Base-by-base conservation (phyloP, 2,329 filamentous ascomycete species). In the Phialophora tarda region DNA sequence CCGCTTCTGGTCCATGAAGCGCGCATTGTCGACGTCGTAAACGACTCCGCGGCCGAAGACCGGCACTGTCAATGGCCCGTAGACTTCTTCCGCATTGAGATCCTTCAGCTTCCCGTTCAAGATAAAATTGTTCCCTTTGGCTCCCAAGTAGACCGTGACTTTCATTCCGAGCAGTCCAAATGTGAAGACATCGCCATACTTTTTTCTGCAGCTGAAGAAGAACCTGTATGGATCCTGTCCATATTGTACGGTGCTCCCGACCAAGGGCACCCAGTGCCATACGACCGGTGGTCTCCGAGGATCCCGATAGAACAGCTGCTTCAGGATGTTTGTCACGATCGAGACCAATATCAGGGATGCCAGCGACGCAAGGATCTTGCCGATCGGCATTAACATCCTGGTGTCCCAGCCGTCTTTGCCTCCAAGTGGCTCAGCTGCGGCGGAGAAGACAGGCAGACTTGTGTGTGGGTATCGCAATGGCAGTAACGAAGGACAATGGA, bases 1-100 rank as follows among this genome's bases (percentile, higher is more conserved):
- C 79, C 94, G 95, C 84, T 96, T 96, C 83, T 96, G 92, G 82
- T 96, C 92, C 92, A 96, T 96, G 75, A 96, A 86, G 81, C 96
- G 96, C 65, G 91, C 84, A 77, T 96, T 96, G 50, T 92, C 91
- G 80, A 92, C 95, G 77, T 96, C 92, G 77, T 96, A 96, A 62
- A 96, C 91, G 28, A 96, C 92, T 80, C 93, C 89, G 73, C 87
- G 88, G 72, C 92, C 92, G 76, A 96, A 96, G 2, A 89, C 86
- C 53, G 86, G 86, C 5, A 85, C 88, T 26, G 84, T 87, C 64
- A 97, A 84, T 63, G 91, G 89, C 63, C 87, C 89, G 80, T 96
- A 96, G 70, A 96, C 91, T 74, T 97, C 92, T 80, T 96, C 93
- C 41, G 93, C 93, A 76, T 90, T 93, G 74, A 96, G 89, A 75